These are phyloP conservation scores for Xerophyta viscosa DNA, from an alignment of 106 monocot species.

Conservation along the genomic window DNA sequence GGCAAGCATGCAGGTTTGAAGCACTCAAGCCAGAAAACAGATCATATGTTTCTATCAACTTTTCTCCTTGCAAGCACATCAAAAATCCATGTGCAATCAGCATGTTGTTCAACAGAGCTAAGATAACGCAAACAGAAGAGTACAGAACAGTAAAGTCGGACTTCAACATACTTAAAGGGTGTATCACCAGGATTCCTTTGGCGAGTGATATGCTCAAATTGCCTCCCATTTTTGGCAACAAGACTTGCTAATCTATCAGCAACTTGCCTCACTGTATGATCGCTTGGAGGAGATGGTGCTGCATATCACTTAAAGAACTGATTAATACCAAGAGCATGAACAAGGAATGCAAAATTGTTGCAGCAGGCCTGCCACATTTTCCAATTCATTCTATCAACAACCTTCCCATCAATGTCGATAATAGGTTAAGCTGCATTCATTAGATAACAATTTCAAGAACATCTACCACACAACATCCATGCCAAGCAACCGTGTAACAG, in stretches of 20 bases:
- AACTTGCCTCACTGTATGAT: slow-evolving; percentile 72
- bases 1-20: no score
- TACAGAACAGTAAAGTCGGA: no score
- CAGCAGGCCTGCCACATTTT: slow-evolving; percentile 64
- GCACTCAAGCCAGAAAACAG: no score
- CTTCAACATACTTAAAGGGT: slow-evolving; percentile 96
- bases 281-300: slow-evolving; percentile 78
- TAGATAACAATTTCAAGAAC: slow-evolving; percentile 42
- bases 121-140: no score
- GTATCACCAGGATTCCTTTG: slow-evolving; percentile 98
- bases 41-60: no score
- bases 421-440: slow-evolving; percentile 60
- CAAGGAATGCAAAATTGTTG: slow-evolving; percentile 68
- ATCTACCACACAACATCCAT: background rate
- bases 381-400: slow-evolving; percentile 80
- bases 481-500: background rate
- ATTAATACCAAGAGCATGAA: slow-evolving; percentile 86
- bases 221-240: slow-evolving; percentile 94
- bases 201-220: slow-evolving; percentile 80
- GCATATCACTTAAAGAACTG: slow-evolving; percentile 99
- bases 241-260: slow-evolving; percentile 86
- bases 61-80: no score
- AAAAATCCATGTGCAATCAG: no score
- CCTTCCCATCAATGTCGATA: slow-evolving; percentile 55
- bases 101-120: no score